phyloP scores from a whole-genome alignment of 495 filamentous ascomycete genomes.

The Penicillium pancosmium region DNA sequence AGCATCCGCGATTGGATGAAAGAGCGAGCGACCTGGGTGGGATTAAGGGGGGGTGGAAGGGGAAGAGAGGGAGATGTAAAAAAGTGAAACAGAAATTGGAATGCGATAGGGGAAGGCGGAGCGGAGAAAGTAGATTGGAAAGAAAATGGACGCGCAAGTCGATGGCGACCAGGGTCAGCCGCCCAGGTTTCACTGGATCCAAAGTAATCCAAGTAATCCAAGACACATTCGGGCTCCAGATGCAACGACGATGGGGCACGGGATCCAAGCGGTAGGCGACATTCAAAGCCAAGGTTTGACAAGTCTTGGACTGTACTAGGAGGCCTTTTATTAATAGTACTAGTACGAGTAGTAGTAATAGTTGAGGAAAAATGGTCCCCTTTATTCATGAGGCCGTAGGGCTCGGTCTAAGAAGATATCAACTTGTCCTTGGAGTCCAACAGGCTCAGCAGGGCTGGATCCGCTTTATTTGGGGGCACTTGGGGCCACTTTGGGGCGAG shows the following conservation, averaged over 20 bases:
- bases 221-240: no score
- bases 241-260: neutral
- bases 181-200: conserved; percentile 25
- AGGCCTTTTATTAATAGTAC: no score
- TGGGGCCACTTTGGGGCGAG: no score
- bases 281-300: no score
- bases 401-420: no score
- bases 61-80: neutral
- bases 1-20: conserved; percentile 4
- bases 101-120: conserved; percentile 9
- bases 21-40: conserved; percentile 3
- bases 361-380: no score
- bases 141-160: conserved; percentile 28
- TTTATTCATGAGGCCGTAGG: no score
- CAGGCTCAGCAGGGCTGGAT: no score
- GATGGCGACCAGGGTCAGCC: conserved; percentile 32
- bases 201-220: conserved; percentile 11
- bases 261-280: neutral
- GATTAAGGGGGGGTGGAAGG: conserved; percentile 1
- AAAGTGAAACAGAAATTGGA: conserved; percentile 7
- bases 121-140: neutral
- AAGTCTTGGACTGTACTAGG: no score
- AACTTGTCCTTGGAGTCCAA: no score
- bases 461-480: no score
- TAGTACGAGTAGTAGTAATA: no score